phyloP scores from a whole-genome alignment of 1,284 basidiomycete genomes.

The Golubevia sp. region DNA sequence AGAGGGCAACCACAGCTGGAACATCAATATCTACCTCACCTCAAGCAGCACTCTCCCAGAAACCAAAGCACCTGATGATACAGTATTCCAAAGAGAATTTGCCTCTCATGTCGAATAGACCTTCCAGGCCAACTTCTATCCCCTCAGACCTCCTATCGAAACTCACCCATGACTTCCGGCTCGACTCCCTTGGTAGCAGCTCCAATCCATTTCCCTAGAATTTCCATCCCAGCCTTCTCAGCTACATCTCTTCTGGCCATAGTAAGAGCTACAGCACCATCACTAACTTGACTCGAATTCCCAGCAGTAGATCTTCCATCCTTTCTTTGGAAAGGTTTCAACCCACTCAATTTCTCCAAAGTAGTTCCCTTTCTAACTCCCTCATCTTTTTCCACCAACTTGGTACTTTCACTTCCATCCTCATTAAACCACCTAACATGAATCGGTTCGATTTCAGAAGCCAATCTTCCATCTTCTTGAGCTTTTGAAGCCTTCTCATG shows the following conservation, averaged over 20 bases:
- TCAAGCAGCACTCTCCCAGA: not conserved
- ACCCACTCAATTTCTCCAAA: slow-evolving; percentile 25
- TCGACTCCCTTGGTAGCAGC: slow-evolving; percentile 48
- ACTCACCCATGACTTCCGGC: slow-evolving; percentile 54
- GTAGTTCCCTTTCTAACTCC: slow-evolving; percentile 26
- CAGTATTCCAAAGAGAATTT: too few relatives aligned
- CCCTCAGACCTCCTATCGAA: not conserved
- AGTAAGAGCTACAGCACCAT: slow-evolving; percentile 52
- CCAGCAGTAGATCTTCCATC: slow-evolving; percentile 47
- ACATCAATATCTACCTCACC: not conserved
- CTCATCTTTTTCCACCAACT: slow-evolving; percentile 39
- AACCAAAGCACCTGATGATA: too few relatives aligned
- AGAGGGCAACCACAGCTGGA: not conserved
- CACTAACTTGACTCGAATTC: slow-evolving; percentile 53
- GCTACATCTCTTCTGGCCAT: slow-evolving; percentile 47
- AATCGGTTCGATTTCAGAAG: slow-evolving; percentile 50
- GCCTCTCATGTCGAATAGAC: not conserved
- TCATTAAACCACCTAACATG: slow-evolving; percentile 42
- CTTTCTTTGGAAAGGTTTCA: slow-evolving; percentile 50
- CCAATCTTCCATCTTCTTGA: slow-evolving; percentile 39
- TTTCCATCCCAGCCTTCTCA: slow-evolving; percentile 45
- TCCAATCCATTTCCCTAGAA: slow-evolving; percentile 48
- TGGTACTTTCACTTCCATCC: slow-evolving; percentile 36
- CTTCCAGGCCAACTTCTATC: not conserved
- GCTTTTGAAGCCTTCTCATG: slow-evolving; percentile 45